A percentile compares a stretch with the other conserved stretches of the same genome.
Evolutionary conservation across 2,329 filamentous ascomycete genomes (phyloP).

Genomic region (Cyclaneusma minus): DNA sequence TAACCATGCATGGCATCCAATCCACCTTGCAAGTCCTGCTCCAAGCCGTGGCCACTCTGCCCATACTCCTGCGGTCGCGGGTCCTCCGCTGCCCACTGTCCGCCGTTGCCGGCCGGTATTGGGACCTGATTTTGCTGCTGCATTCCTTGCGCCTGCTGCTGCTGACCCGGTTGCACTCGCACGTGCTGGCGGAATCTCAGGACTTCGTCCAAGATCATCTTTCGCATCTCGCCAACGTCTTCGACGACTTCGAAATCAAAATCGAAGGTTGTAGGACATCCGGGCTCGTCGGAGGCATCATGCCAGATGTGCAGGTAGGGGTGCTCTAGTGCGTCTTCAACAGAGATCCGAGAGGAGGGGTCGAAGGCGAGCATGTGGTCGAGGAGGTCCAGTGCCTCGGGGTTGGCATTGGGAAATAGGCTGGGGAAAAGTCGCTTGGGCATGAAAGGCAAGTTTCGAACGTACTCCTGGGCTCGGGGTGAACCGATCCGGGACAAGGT

Average conservation of each 20-base stretch:
- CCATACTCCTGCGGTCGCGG: conserved; percentile 20
- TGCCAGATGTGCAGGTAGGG: conserved; percentile 97
- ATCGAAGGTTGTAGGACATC: conserved; percentile 88
- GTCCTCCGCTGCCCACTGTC: conserved; percentile 17
- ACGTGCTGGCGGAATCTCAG: conserved; percentile 55
- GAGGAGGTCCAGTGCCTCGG: conserved; percentile 84
- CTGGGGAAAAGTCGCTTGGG: conserved; percentile 78
- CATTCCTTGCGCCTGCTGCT: conserved; percentile 12
- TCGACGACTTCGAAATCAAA: conserved; percentile 98
- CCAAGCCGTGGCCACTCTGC: conserved; percentile 15
- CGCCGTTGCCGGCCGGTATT: conserved; percentile 16
- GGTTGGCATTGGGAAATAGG: conserved; percentile 89
- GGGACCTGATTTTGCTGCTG: conserved; percentile 11
- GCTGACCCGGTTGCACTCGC: conserved; percentile 18
- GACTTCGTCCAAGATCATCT: conserved; percentile 95
- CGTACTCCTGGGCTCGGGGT: conserved; percentile 92
- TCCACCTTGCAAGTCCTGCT: conserved; percentile 20
- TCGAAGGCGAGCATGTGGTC: conserved; percentile 98
- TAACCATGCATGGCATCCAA: conserved; percentile 18
- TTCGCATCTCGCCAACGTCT: conserved; percentile 86
- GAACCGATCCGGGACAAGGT: conserved; percentile 89
- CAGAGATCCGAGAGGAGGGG: conserved; percentile 79
- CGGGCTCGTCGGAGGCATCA: conserved; percentile 88
- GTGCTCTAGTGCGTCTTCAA: conserved; percentile 92
- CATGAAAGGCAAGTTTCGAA: conserved; percentile 91